These are phyloP conservation scores for Geotrichum europaeum DNA, from an alignment of 1,139 yeast species.

Conservation along the genomic window DNA sequence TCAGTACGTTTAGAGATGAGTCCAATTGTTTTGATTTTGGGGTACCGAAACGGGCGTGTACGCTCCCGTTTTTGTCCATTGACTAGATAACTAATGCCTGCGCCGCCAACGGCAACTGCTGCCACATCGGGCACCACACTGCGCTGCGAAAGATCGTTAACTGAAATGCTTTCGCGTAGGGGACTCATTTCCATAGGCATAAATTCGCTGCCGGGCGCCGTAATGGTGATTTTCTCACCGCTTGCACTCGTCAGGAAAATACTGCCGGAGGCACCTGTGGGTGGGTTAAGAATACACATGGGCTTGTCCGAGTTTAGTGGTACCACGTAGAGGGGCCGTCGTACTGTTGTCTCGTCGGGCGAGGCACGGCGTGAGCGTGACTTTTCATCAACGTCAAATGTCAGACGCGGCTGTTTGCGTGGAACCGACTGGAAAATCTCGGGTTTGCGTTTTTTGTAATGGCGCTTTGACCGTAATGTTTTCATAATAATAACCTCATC, in stretches of 20 bases:
- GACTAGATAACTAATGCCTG: neutral
- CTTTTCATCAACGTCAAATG: neutral
- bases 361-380: neutral
- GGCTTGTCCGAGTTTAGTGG: conserved; percentile 9
- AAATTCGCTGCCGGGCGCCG: neutral
- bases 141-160: neutral
- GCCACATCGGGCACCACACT: neutral
- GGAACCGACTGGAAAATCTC: neutral
- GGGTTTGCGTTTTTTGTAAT: neutral
- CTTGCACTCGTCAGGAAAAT: neutral
- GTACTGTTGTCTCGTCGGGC: neutral
- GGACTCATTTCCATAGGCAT: neutral
- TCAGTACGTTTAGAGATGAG: neutral
- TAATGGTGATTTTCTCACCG: neutral
- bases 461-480: neutral
- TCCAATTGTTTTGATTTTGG: conserved; percentile 13
- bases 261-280: neutral
- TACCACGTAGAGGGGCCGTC: conserved; percentile 7
- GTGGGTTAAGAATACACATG: conserved; percentile 4
- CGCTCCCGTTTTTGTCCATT: neutral
- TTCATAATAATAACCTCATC: neutral
- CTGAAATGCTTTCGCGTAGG: neutral
- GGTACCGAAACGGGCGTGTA: neutral
- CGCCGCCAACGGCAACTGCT: neutral
- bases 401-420: neutral